phyloP scores from a whole-genome alignment of 257 asterid species.

The Nicotiana undulata region DNA sequence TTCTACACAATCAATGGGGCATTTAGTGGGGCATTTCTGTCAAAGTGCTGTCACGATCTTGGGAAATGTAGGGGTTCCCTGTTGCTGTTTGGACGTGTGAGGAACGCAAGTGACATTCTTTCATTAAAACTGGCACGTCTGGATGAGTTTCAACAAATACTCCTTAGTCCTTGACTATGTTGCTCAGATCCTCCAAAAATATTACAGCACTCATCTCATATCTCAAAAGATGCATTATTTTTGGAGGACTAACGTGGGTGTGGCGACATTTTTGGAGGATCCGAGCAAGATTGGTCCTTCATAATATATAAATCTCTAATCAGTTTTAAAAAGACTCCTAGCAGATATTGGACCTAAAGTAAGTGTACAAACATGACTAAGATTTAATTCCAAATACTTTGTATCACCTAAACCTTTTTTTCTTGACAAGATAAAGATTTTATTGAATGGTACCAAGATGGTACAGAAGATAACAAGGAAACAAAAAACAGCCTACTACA shows the following conservation, averaged over 20 bases:
- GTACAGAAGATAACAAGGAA: too few species aligned
- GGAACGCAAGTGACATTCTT: not conserved
- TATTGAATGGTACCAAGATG: too few species aligned
- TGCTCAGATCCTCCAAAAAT: not conserved
- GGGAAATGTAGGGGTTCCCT: not conserved
- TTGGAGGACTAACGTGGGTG: not conserved
- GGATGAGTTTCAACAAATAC: not conserved
- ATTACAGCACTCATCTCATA: not conserved
- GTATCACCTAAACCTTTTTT: not conserved
- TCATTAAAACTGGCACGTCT: not conserved
- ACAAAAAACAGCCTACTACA: too few species aligned
- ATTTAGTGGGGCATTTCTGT: not conserved
- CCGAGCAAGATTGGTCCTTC: not conserved
- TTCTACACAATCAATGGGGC: too few species aligned
- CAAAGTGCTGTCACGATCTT: not conserved
- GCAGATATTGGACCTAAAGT: not conserved
- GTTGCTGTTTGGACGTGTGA: not conserved
- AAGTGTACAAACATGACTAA: not conserved
- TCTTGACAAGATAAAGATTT: too few species aligned
- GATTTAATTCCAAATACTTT: not conserved
- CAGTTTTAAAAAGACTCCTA: not conserved
- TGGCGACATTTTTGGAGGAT: not conserved
- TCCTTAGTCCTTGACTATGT: not conserved
- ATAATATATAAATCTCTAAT: not conserved
- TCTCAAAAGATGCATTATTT: not conserved